Base-by-base conservation (phyloP, 2,329 filamentous ascomycete species). In the Sporothrix pallida region DNA sequence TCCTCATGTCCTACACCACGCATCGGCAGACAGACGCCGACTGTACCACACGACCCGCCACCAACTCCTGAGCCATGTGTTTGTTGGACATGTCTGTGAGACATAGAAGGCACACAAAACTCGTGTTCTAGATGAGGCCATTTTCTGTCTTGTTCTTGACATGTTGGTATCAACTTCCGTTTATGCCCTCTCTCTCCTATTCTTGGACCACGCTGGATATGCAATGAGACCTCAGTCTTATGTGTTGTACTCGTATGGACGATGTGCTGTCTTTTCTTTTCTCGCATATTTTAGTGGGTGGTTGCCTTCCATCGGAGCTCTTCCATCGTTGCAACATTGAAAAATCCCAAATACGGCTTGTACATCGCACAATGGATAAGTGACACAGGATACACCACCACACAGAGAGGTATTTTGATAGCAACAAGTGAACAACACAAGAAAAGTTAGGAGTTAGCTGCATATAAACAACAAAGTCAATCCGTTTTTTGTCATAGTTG, bases 201-300 rank as follows among this genome's bases (percentile, higher is more conserved):
- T 63, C 17, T 44, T 20, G 10, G 37, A 31, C 50, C 10, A 12
- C 7, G 63, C 44, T 8, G 65, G 20, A 15, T 1, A 42, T 56
- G 31, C 67, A 56, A 70, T 70, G 67, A 44, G 26, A 56, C 31
- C 67, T 56, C 31, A 44, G 67, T 70, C 50, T 56, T 20, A 56
- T 56, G 8, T 69, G 17, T 44, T n/a, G n/a, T 2, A 13, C 44
- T 37, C 31, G 31, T 6, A 6, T 37, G 31, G 37, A 9, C 9
- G 17, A 9, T 20, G 17, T 23, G 60, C 15, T 5, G 31, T 42
- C 3, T 44, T 37, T 12, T 63, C 50, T 17, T 44, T n/a, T 44
- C 44, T 20, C 37, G n/a, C 58, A 9, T n/a, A 23, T 17, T 26
- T 56, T 12, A 12, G 52, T 37, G 31, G 31, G 31, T 37, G 31